A percentile compares a stretch with the other conserved stretches of the same genome.
phyloP scores from a whole-genome alignment of 2,329 filamentous ascomycete species.

The Colletotrichum sp. region DNA sequence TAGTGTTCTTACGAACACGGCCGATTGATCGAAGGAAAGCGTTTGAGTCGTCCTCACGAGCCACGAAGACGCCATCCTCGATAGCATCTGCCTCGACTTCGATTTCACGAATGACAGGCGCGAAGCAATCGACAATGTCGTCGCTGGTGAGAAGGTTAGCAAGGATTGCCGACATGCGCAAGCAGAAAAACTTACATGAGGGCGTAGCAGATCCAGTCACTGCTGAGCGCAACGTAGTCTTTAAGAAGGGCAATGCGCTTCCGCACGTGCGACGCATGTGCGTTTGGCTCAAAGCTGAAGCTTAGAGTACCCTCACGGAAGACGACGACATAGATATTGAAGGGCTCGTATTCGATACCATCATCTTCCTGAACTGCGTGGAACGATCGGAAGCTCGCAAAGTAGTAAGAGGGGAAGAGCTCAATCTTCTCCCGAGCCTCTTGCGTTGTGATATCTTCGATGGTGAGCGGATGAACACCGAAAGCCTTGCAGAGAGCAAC shows the following conservation, averaged over 20 bases:
- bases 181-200: constrained; percentile 72
- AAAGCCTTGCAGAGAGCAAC: constrained; percentile 91
- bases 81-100: constrained; percentile 91
- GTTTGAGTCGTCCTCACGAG: constrained; percentile 87
- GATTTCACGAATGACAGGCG: constrained; percentile 84
- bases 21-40: constrained; percentile 88
- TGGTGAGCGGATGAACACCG: constrained; percentile 91
- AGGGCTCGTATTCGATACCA: constrained; percentile 86
- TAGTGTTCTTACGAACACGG: constrained; percentile 90
- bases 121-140: constrained; percentile 96
- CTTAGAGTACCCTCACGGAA: constrained; percentile 95
- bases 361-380: constrained; percentile 77
- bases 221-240: constrained; percentile 92
- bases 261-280: constrained; percentile 86
- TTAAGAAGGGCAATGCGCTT: constrained; percentile 91
- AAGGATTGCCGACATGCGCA: background rate
- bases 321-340: constrained; percentile 96
- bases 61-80: constrained; percentile 94
- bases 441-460: constrained; percentile 94
- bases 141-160: constrained; percentile 62
- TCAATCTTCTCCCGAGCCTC: constrained; percentile 99
- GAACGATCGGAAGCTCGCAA: constrained; percentile 96
- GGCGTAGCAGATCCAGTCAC: constrained; percentile 99
- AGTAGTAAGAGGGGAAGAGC: constrained; percentile 96
- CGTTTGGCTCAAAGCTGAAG: constrained; percentile 89